Conservation (phyloP, 495 filamentous ascomycete genomes). For the Xylaria scruposa region DNA sequence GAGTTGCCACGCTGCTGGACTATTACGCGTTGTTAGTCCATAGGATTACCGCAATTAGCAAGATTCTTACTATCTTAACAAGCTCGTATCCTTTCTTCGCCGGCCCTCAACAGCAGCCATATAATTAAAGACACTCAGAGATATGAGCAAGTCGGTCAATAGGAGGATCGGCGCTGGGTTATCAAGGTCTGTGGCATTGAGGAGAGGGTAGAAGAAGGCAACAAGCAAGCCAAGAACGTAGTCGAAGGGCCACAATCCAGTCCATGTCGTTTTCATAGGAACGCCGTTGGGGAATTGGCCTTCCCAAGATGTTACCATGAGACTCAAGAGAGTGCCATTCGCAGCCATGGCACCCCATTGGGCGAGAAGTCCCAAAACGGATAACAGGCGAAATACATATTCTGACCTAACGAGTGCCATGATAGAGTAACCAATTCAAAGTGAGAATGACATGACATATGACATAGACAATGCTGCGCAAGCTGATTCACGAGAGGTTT, state of each 20-base stretch:
- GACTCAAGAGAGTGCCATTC: conserved; percentile 1
- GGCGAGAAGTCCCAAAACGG: conserved; percentile 1
- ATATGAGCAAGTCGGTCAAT: background rate
- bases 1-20: background rate
- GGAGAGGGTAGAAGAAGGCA: conserved; percentile 11
- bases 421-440: background rate
- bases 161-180: background rate
- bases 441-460: background rate
- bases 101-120: background rate
- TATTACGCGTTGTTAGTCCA: background rate
- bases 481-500: background rate
- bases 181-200: background rate
- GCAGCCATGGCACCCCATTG: conserved; percentile 3
- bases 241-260: background rate
- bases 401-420: background rate
- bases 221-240: background rate
- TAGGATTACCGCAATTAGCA: background rate
- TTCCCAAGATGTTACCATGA: background rate
- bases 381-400: background rate
- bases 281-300: background rate
- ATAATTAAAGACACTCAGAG: background rate
- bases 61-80: background rate
- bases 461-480: background rate
- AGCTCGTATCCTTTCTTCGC: background rate
- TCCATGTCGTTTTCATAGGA: background rate